Percentiles rank a stretch among this genome's conserved stretches.
Evolutionary conservation across 2,329 filamentous ascomycete species (phyloP).

Genomic region (Aspergillus sp.): DNA sequence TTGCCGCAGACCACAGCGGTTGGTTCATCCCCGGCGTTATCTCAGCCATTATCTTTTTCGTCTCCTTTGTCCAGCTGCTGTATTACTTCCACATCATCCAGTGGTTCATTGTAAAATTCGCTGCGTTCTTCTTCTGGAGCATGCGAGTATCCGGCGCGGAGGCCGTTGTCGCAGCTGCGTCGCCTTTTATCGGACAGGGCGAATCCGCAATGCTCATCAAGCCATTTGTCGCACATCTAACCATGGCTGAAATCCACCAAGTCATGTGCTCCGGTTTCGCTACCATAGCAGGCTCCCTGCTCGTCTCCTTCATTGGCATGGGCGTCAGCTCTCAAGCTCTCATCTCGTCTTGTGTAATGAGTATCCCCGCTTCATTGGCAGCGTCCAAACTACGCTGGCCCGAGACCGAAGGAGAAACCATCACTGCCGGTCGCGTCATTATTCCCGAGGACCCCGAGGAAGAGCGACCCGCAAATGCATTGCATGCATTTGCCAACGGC

Average conservation of each 20-base stretch:
- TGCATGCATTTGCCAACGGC: conserved; percentile 80
- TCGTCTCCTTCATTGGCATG: conserved; percentile 78
- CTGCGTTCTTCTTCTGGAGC: conserved; percentile 84
- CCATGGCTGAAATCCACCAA: conserved; percentile 81
- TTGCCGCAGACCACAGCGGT: conserved; percentile 33
- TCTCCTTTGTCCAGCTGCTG: conserved; percentile 78
- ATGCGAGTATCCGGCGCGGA: conserved; percentile 84
- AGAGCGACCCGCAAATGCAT: conserved; percentile 62
- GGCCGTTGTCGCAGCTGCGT: conserved; percentile 87
- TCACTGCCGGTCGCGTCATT: conserved; percentile 74
- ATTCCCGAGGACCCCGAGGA: conserved; percentile 75
- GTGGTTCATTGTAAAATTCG: conserved; percentile 85
- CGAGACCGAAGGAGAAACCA: conserved; percentile 69
- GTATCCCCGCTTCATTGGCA: conserved; percentile 82
- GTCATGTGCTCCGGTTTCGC: conserved; percentile 90
- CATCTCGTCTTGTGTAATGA: conserved; percentile 91
- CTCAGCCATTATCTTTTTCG: conserved; percentile 95
- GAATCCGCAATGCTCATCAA: conserved; percentile 90
- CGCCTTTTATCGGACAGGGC: conserved; percentile 89
- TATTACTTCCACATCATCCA: conserved; percentile 76
- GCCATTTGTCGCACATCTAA: conserved; percentile 79
- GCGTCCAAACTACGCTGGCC: conserved; percentile 86
- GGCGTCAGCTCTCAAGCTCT: conserved; percentile 79
- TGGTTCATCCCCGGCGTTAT: conserved; percentile 75
- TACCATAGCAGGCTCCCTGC: conserved; percentile 80